Base-by-base conservation (phyloP, 495 filamentous ascomycete genomes). In the Barbatosphaeria neglecta region DNA sequence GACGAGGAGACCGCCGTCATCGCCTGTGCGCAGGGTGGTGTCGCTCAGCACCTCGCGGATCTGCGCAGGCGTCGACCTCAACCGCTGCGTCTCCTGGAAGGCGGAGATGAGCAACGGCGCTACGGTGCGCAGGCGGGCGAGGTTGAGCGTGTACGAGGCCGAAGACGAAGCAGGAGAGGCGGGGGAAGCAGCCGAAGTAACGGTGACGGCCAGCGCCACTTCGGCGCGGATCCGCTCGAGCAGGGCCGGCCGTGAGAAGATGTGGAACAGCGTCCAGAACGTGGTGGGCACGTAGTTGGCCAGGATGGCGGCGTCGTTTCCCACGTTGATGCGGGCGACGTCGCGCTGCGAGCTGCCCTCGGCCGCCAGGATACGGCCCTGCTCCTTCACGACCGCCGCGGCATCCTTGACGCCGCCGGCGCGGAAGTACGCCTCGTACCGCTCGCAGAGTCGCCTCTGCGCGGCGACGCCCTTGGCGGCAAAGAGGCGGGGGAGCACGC, bases 211-310 rank as follows among this genome's bases (percentile, higher is more conserved):
- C 1, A 41, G 23, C 8, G 17, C 16, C 16, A 54, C 19, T 27
- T 63, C 58, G 1, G 46, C 10, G 4, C 55, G 47, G 16, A 53
- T 39, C 0, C 46, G 40, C 5, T 31, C 2, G 5, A 63, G 37
- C 0, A 61, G 24, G 1, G 31, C 44, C 1, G 44, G 45, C 13
- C 58, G 28, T 0, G 55, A 48, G 42, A 51, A 56, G 16, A 59
- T 43, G 37, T 57, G 43, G 37, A 35, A 56, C 0, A 64, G n/a
- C 13, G 49, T 17, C 51, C 55, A 61, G 33, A 57, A 57, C 0
- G 52, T 33, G 5, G 39, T 38, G 0, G 54, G 47, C 0, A 45
- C 35, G 0, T 43, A 49, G 28, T 57, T 58, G 9, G 31, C 45
- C 0, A 55, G 4, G 7, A 53, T 5, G 4, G 50, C 60, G 9